Base-by-base conservation (phyloP, 495 filamentous ascomycete genomes). In the Aspergillus diversus region DNA sequence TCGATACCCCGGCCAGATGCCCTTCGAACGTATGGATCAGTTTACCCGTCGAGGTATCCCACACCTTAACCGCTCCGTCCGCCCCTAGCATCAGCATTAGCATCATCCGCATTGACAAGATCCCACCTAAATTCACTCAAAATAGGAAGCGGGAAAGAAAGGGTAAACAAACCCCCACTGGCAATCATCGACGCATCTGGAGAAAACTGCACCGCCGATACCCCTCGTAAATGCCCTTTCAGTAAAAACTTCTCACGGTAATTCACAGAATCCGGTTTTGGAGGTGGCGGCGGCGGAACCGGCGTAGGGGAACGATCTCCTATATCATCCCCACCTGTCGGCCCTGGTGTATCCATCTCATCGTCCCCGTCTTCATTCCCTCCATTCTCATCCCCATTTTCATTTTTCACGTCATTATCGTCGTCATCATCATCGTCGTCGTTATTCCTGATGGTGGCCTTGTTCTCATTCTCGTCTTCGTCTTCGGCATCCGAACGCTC, bases 141-240 rank as follows among this genome's bases (percentile, higher is more conserved):
- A 11, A 31, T 9, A 55, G 58, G 11, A 55, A 53, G 34, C 37
- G 48, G 43, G 11, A 50, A n/a, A 42, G 48, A 39, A 5, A 49
- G 32, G 43, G 33, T 49, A 52, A 42, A 79, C 81, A 63, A 77
- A 90, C 88, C 93, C 59, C 87, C 89, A 65, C 91, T 96, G 5
- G 95, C 95, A 66, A 99, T 91, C 88, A 90, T 93, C 43, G 82
- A 82, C 13, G 92, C 91, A 77, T 96, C 89, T 11, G 93, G 95
- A 3, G 92, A 97, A 76, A 96, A 95, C 68, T 89, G 88, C 32
- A 97, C 93, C 21, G 89, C 85, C n/a, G 93, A 87, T 12, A 99
- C 86, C 57, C 89, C 91, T 37, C 85, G 84, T 42, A 83, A 76
- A 76, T 99, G 95, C 7, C 92, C 93, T 31, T 75, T 80, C 6